A percentile compares a stretch with the other conserved stretches of the same genome.
phyloP scores from a whole-genome alignment of 179 eudicot genomes.

The Drosera spatulata region DNA sequence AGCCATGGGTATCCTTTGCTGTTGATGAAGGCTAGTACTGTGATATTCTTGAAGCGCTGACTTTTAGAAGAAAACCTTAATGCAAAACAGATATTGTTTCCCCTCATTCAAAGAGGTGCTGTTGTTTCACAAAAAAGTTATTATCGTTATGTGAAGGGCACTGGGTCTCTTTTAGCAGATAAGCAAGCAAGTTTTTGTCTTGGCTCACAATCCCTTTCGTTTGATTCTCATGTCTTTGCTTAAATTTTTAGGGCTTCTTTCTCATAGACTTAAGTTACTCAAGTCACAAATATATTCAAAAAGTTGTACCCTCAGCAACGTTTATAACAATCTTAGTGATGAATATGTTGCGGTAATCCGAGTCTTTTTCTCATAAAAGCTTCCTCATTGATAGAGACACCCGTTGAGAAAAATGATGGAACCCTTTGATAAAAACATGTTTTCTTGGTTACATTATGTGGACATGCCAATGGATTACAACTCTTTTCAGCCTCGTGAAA shows the following conservation, averaged over 20 bases:
- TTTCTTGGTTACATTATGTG: too few relatives aligned
- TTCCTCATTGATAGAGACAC: too few relatives aligned
- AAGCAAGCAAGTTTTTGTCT: constrained; percentile 34
- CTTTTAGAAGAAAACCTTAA: constrained; percentile 14
- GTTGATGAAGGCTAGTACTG: not conserved
- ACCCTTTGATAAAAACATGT: too few relatives aligned
- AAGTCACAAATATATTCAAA: too few relatives aligned
- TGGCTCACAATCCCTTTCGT: not conserved
- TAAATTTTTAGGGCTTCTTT: not conserved
- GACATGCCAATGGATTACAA: too few relatives aligned
- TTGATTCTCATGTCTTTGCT: not conserved
- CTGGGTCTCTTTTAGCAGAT: constrained; percentile 95
- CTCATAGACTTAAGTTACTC: too few relatives aligned
- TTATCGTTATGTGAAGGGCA: constrained; percentile 95
- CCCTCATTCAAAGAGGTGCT: constrained; percentile 82
- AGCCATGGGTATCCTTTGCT: constrained; percentile 91
- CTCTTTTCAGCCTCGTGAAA: too few relatives aligned
- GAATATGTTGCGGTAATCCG: too few relatives aligned
- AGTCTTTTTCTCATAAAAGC: too few relatives aligned
- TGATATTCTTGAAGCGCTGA: not conserved
- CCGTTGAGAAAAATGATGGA: too few relatives aligned
- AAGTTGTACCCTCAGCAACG: too few relatives aligned
- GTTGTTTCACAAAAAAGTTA: constrained; percentile 98
- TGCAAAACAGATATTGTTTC: constrained; percentile 62
- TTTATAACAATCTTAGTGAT: too few relatives aligned